Evolutionary conservation across 1,284 basidiomycete genomes (phyloP), one percentile per base, ranked within the genome.

Genomic region (Hypsizygus ulmarius): DNA sequence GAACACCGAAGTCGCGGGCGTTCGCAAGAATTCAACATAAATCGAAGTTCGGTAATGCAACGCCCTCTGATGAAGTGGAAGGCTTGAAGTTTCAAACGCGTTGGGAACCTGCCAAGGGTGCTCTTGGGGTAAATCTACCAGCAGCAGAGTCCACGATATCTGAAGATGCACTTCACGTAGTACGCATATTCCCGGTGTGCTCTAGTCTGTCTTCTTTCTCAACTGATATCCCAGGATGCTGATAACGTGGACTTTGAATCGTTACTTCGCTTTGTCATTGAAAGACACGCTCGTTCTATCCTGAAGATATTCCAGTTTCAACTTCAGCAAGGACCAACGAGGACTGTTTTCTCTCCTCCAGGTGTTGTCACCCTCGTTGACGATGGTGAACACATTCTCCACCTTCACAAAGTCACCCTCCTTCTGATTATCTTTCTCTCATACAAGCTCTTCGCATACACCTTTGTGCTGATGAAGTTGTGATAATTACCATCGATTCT

Each of bases 11-110:
- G 51, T 70, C 76, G 15, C 75, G 78, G 5, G 70, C 80, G 25
- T 64, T 87, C 9, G 75, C 82, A 0, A 77, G 81, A 50, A 65
- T 89, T 47, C 84, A 87, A 56, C 75, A 77, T 48, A 75, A 74
- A 50, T 69, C 81, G 2, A 87, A 85, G 57, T 67, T 87, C 4
- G 72, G 70, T 18, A 61, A 59, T 39, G 65, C 62, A 18, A 69
- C 68, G 34, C 78, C 84, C 1, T 89, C 86, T 1, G 89, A 91
- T 58, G 78, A 82, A 51, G 78, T 87, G 2, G 86, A 91, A 63
- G 74, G 75, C 69, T 48, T 87, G 72, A 65, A 72, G 64, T 69
- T 75, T 51, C 70, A 78, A 28, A 80, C 85, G 10, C 69, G 69
- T 40, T 91, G 88, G 88, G 81, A 84, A 57, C 82, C 86, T 3